Evolutionary conservation across 371 early-diverging fungal genomes (phyloP), one percentile per base, ranked within the genome.

Genomic region (Lichtheimia hyalospora): DNA sequence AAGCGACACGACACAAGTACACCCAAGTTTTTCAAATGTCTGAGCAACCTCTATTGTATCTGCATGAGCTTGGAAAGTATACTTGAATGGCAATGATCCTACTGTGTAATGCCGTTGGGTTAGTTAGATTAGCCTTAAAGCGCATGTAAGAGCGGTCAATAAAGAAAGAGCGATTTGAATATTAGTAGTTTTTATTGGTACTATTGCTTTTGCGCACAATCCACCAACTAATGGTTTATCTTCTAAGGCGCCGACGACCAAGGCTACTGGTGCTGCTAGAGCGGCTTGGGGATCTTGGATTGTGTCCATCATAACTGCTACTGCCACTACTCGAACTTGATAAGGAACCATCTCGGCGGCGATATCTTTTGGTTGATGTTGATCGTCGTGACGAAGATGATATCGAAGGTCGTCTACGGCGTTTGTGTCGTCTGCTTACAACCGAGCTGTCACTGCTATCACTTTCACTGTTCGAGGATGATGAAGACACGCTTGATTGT

Each of bases 1-100:
- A 16, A 88, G 66, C 8, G 67, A 70, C 5, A 83, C 53, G 49
- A 86, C 68, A 57, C 79, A 84, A 13, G 61, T 57, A 0, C 67
- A 58, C 1, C 74, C 74, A 10, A 79, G 23, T 44, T 68, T 71
- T n/a, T 74, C 76, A 21, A 79, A 49, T 3, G 72, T 68, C 48
- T 71, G 73, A 23, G 69, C 68, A n/a, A 79, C 57, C 59, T 68
- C 78, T 77, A 34, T 28, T 21, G 15, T 39, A 20, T 46, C 7
- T 14, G 41, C 25, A 40, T 2, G n/a, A 20, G 52, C 15, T 41
- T 10, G 5, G 28, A 8, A 43, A 10, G 44, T 13, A 14, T 24
- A 23, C 25, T 3, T 14, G 27, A 3, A n/a, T 23, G 28, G 3
- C 1, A 24, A 18, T 2, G 28, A 25, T 44, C 60, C 50, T 68